Base-by-base conservation (phyloP, 257 asterid genomes). In the Cinchona pubescens region DNA sequence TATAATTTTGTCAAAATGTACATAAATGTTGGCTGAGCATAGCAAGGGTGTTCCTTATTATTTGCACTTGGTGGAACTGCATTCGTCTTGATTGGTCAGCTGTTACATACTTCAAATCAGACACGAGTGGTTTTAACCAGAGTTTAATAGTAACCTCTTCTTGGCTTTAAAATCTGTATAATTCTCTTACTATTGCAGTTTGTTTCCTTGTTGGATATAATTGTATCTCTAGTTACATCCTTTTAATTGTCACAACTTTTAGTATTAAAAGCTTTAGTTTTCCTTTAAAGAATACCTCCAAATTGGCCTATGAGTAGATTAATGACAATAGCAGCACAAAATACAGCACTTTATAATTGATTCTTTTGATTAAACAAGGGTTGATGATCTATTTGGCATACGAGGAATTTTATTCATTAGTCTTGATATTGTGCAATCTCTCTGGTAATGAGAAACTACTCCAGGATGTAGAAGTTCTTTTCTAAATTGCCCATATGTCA, bases 51-150 rank as follows among this genome's bases (percentile, higher is more conserved):
- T 10, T 37, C 21, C 61, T 0, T 7, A 42, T 62, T 53, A n/a
- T 16, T 16, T 53, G 29, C 82, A 61, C 81, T 83, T 67, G 87
- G 87, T 34, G 83, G 85, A 72, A 79, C 81, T 48, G 87, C 80
- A 34, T 83, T 80, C 32, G 85, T 6, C 78, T 35, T 83, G 15
- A 9, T 46, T 14, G 77, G 77, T 56, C 85, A 1, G 83, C 79
- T 21, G 79, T 80, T 48, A 64, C 83, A 56, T 80, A 80, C 79
- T 75, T 80, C 27, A 83, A 83, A 53, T 81, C 82, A 3, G 51
- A 43, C 14, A 51, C 64, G 51, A 63, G 55, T 56, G 76, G 74
- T 48, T 61, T 61, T 56, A 74, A 76, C 78, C 79, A 53, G 38
- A 78, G 69, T 64, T 19, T 16, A 10, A 2, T 10, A 40, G 43